phyloP scores from a whole-genome alignment of 805 yeast species.

The Pichia cephalocereana region DNA sequence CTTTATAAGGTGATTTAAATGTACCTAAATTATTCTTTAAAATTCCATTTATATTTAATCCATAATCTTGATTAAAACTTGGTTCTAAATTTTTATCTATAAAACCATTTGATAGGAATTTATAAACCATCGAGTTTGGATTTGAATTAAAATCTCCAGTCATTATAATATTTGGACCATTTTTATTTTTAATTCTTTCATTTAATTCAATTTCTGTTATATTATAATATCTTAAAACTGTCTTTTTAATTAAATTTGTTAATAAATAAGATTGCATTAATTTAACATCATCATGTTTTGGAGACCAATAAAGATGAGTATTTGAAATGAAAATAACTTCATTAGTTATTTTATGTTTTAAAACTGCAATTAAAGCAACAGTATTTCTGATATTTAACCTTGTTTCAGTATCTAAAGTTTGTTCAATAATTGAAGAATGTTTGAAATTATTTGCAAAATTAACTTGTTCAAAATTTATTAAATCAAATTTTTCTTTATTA shows the following conservation, averaged over 20 bases:
- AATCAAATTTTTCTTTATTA: conserved; percentile 38
- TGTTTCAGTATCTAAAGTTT: conserved; percentile 26
- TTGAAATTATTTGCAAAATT: conserved; percentile 26
- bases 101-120: conserved; percentile 29
- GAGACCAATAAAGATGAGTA: conserved; percentile 54
- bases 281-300: conserved; percentile 44
- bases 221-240: conserved; percentile 19
- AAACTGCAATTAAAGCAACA: conserved; percentile 43
- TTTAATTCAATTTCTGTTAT: conserved; percentile 8
- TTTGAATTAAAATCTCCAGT: conserved; percentile 52
- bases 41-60: conserved; percentile 3
- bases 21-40: conserved; percentile 9
- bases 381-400: conserved; percentile 42
- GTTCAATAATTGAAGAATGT: conserved; percentile 21
- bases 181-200: conserved; percentile 1
- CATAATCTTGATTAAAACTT: conserved; percentile 15
- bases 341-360: conserved; percentile 34
- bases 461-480: conserved; percentile 25
- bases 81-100: conserved; percentile 13
- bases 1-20: conserved; percentile 23
- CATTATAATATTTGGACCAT: conserved; percentile 31
- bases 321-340: conserved; percentile 40
- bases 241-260: conserved; percentile 23
- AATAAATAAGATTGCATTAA: conserved; percentile 42
- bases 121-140: conserved; percentile 39